Percentiles rank a stretch among this genome's conserved stretches.
phyloP scores from a whole-genome alignment of 768 basidiomycete species.

The Favolaschia claudopus region DNA sequence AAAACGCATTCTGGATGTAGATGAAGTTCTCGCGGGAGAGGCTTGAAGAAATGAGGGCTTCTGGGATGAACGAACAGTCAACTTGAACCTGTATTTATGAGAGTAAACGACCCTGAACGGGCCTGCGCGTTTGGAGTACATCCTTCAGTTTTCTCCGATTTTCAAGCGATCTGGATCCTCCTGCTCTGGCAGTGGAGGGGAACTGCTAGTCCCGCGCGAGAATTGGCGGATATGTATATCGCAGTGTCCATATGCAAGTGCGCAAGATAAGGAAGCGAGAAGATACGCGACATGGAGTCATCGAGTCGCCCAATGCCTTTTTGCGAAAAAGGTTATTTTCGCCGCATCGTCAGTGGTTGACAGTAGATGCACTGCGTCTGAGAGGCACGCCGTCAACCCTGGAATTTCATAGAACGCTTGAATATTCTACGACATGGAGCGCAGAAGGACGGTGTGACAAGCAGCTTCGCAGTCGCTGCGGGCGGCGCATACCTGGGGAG shows the following conservation, averaged over 20 bases:
- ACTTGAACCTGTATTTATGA: neutral
- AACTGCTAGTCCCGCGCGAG: constrained; percentile 5
- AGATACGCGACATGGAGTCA: neutral
- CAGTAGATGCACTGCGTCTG: too few species aligned
- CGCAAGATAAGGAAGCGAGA: constrained; percentile 13
- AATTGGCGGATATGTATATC: constrained; percentile 17
- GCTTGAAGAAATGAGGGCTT: neutral
- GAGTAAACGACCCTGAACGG: neutral
- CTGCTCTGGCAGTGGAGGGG: neutral
- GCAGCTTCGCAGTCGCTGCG: too few species aligned
- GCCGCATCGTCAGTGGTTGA: constrained; percentile 3
- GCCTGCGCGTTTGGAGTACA: too few species aligned
- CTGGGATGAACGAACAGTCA: neutral
- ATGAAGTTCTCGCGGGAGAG: neutral
- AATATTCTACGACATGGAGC: too few species aligned
- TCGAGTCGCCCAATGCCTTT: neutral
- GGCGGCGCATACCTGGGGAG: too few species aligned
- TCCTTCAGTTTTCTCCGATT: too few species aligned
- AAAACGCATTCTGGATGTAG: constrained; percentile 1
- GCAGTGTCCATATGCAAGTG: neutral
- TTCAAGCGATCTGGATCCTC: constrained; percentile 20
- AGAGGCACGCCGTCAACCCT: too few species aligned
- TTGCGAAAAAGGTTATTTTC: constrained; percentile 13
- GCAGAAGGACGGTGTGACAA: too few species aligned
- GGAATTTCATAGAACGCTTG: too few species aligned